These are phyloP conservation scores for Phyllosticta paracitricarpa DNA, from an alignment of 2,329 filamentous ascomycete species.

Conservation along the genomic window DNA sequence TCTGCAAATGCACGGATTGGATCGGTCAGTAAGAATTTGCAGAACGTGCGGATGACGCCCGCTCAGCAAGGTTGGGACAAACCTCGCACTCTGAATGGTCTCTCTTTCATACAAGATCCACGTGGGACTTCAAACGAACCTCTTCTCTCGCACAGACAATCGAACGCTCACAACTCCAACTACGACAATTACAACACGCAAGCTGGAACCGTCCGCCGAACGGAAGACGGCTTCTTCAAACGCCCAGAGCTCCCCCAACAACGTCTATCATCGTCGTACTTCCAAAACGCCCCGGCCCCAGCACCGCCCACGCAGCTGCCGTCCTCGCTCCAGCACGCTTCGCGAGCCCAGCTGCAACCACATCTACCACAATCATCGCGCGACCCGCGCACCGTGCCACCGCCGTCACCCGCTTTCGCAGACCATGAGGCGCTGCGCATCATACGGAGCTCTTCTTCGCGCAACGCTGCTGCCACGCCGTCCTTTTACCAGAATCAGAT, in stretches of 20 bases:
- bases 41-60: background rate
- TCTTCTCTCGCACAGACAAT: background rate
- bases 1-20: slow-evolving; percentile 8
- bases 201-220: background rate
- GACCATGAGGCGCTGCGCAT: background rate
- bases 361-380: too few relatives aligned
- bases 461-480: background rate
- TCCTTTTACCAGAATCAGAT: slow-evolving; percentile 1
- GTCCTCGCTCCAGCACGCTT: background rate
- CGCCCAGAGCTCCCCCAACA: background rate
- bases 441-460: background rate
- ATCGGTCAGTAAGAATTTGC: background rate
- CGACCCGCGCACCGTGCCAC: background rate
- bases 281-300: background rate
- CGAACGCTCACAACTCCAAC: background rate
- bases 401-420: background rate
- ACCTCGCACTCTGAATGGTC: slow-evolving; percentile 21
- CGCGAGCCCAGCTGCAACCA: background rate
- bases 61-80: slow-evolving; percentile 15
- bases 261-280: slow-evolving; percentile 4
- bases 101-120: slow-evolving; percentile 28
- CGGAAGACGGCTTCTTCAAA: background rate
- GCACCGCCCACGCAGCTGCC: background rate
- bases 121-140: background rate
- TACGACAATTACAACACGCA: background rate